These are phyloP conservation scores for Calamus simplicifolius DNA, from an alignment of 176 grass and related monocot genomes.

Conservation along the genomic window DNA sequence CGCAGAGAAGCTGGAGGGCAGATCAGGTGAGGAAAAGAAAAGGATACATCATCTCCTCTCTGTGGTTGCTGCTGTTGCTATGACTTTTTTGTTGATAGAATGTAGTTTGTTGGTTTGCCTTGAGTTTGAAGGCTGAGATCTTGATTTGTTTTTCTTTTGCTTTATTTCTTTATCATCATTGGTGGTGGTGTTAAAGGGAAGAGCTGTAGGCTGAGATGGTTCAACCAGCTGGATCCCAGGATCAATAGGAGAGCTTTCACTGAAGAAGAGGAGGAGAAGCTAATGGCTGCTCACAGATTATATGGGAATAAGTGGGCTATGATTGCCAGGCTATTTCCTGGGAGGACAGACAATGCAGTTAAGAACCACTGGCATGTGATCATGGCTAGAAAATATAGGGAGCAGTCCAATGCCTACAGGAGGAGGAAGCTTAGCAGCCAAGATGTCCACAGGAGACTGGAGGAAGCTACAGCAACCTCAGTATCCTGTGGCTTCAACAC, in stretches of 20 bases:
- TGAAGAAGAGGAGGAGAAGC: conserved; percentile 75
- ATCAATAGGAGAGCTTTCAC: conserved; percentile 66
- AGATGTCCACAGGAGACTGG: not conserved
- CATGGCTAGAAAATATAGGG: conserved; percentile 62
- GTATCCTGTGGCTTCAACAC: not conserved
- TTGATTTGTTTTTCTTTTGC: no score
- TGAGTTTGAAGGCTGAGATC: no score
- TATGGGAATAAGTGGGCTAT: conserved; percentile 97
- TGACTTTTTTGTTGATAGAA: no score
- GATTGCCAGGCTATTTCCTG: conserved; percentile 69
- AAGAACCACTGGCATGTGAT: conserved; percentile 98
- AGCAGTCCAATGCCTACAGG: conserved; percentile 57
- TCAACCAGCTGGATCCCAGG: conserved; percentile 88
- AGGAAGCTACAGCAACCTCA: not conserved
- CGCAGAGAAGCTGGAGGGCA: no score
- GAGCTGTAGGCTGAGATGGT: conserved; percentile 85
- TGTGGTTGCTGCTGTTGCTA: no score
- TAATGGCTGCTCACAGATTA: conserved; percentile 55
- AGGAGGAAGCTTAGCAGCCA: conserved; percentile 36
- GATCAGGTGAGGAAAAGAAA: no score
- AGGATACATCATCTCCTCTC: no score
- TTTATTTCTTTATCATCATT: not conserved
- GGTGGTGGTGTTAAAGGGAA: conserved; percentile 37
- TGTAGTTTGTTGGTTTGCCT: no score
- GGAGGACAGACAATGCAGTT: conserved; percentile 87